Base-by-base conservation (phyloP, 2,329 filamentous ascomycete genomes). In the Colletotrichum higginsianum region DNA sequence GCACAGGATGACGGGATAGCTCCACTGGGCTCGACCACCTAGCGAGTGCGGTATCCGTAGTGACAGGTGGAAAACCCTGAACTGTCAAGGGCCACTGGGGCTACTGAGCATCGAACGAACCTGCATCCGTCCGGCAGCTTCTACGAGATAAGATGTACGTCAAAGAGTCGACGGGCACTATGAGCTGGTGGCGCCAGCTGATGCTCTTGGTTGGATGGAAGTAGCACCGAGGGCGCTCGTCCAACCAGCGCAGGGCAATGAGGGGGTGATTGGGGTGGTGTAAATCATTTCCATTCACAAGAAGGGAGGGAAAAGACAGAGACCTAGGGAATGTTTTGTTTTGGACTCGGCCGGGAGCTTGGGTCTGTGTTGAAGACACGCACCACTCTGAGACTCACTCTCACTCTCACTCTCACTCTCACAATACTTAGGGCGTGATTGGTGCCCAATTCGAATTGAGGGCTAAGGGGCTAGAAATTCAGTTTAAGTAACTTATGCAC, bases 261-360 rank as follows among this genome's bases (percentile, higher is more conserved):
- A 16, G 18, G 18, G 21, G 21, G 23, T 4, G 21, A 21, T 13
- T 16, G 5, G 3, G 57, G 13, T 26, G 16, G 50, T 18, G 50
- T 18, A 8, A 18, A 30, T 53, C 11, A 26, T 13, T 26, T 2
- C 35, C 3, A 35, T 21, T 49, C 12, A 12, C 23, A 49, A 50
- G 18, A 35, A 12, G 16, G 35, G 30, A 49, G 58, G n/a, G 30
- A 40, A 30, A 61, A 12, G 9, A 1, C 30, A 30, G 13, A 53
- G 11, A 26, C 18, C 21, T 16, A 35, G 30, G 49, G 21, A 63
- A 53, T 35, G 49, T 47, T 38, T 44, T 63, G 61, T 21, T 62
- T 30, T 13, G 30, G 16, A 40, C 15, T 21, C 6, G 7, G 50
- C 13, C 23, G 12, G 15, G 42, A 47, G 52, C 52, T 55, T 55